phyloP scores from a whole-genome alignment of 139 green algal genomes.

The Haematococcus lacustris region DNA sequence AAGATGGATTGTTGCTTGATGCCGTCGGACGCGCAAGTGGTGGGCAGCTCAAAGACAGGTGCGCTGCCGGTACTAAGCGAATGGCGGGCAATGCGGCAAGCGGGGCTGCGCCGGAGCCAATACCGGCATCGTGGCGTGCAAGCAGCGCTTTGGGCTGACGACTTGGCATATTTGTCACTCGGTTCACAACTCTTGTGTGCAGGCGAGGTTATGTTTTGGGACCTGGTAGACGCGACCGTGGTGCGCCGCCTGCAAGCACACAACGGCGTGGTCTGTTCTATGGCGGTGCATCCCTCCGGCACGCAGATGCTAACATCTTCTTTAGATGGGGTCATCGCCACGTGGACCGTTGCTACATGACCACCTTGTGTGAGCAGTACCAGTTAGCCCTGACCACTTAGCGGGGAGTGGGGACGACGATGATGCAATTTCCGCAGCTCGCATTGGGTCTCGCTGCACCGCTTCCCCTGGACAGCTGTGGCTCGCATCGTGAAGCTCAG shows the following conservation, averaged over 20 bases:
- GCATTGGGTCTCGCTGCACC: no score
- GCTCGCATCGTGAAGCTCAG: no score
- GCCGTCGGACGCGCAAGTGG: constrained; percentile 63
- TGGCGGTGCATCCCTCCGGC: constrained; percentile 67
- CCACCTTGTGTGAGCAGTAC: no score
- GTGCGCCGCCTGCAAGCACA: constrained; percentile 64
- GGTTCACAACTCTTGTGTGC: constrained; percentile 6
- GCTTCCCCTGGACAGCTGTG: no score
- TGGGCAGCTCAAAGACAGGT: constrained; percentile 76
- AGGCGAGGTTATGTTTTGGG: constrained; percentile 80
- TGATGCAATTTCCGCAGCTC: no score
- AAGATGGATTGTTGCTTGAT: constrained; percentile 77
- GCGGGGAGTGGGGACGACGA: no score
- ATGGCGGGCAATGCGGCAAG: not conserved
- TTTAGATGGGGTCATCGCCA: constrained; percentile 58
- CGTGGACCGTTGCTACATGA: no score
- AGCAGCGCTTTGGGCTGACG: not conserved
- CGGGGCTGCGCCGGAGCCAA: not conserved
- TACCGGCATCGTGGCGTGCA: not conserved
- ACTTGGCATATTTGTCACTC: not conserved
- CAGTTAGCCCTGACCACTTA: no score
- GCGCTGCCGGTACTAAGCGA: not conserved
- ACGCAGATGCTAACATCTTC: constrained; percentile 63
- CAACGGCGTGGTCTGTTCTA: constrained; percentile 50
- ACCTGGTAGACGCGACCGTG: constrained; percentile 67